Evolutionary conservation across 306 rosid species (phyloP), one percentile per base, ranked within the genome.

Genomic region (Vachellia collinsii): DNA sequence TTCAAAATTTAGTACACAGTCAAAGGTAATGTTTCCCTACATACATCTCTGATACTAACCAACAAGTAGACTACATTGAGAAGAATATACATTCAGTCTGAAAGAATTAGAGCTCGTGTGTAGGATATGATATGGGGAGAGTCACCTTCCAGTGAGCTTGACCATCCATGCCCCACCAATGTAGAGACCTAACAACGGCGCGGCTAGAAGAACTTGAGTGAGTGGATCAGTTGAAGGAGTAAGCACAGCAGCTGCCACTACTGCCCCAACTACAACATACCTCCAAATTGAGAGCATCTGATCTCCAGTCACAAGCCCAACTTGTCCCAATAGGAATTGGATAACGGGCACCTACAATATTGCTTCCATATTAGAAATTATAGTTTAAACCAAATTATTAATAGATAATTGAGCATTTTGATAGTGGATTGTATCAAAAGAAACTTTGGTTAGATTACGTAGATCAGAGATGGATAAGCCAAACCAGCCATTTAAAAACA

Each of bases 281-380:
- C 99, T 94, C 99, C 99, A 94, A 81, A 94, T 76, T 23, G 99
- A 94, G 73, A 94, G 87, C 99, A 94, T 94, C 88, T 91, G 90
- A 85, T 94, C 97, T 75, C 99, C 97, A 5, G 94, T 66, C 47
- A 94, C 94, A 16, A 94, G 83, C 51, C 99, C 97, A 43, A 91
- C 87, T 86, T 94, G 97, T 79, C 97, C 97, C 51, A 93, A 86
- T 46, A 94, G 90, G 37, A 94, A 3, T 81, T 94, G 97, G 79
- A 93, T 90, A 6, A 94, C 97, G 38, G 97, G 97, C 58, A 94
- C 95, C 97, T 94, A 86, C 62, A 88, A 80, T 3, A 51, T 77
- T 67, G 54, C 65, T 48, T 77, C 68, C 42, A 59, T 84, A 77
- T 83, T 42, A 47, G 29, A 67, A 19, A 8, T 39, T 38, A 8